Percentiles rank a stretch among this genome's conserved stretches.
These are phyloP conservation scores for Daucus carota DNA, from an alignment of 129 eudicot species.

Conservation along the genomic window DH1_v3.0 NC_030381.2:38408501-38409000, in stretches of 20 bases:
- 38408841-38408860: slow-evolving; percentile 48
- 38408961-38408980: too few relatives aligned
- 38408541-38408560: too few relatives aligned
- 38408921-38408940: slow-evolving; percentile 24
- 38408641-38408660: too few relatives aligned
- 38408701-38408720: too few relatives aligned
- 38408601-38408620: background rate
- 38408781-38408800: slow-evolving; percentile 38
- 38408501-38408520: background rate
- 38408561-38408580: too few relatives aligned
- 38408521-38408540: too few relatives aligned
- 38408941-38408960: too few relatives aligned
- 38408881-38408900: slow-evolving; percentile 53
- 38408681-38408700: too few relatives aligned
- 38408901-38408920: slow-evolving; percentile 39
- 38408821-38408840: slow-evolving; percentile 76
- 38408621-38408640: background rate
- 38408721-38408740: slow-evolving; percentile 49
- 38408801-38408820: slow-evolving; percentile 49
- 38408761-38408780: slow-evolving; percentile 37
- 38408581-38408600: too few relatives aligned
- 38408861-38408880: slow-evolving; percentile 43
- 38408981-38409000: background rate
- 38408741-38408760: slow-evolving; percentile 49
- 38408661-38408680: too few relatives aligned